Conservation (phyloP, 1,139 yeast species). For the Candida dubliniensis region DNA sequence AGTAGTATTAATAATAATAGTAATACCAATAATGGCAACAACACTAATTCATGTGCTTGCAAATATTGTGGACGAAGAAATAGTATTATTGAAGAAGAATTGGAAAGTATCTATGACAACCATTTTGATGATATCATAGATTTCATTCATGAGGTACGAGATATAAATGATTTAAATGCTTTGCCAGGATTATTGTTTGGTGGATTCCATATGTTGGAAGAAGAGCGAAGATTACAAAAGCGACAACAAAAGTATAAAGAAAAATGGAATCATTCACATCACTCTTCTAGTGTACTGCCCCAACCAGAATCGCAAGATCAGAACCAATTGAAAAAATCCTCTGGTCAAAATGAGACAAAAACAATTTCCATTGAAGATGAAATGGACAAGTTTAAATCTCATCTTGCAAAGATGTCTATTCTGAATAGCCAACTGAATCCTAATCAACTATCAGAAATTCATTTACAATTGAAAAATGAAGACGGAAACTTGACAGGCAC, state of each 20-base stretch:
- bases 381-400: constrained; percentile 9
- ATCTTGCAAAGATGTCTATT: constrained; percentile 9
- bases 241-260: constrained; percentile 25
- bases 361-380: constrained; percentile 9
- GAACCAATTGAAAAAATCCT: background rate
- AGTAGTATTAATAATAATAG: constrained; percentile 3
- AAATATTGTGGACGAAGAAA: constrained; percentile 78
- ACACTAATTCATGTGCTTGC: constrained; percentile 57
- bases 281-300: background rate
- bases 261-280: constrained; percentile 12
- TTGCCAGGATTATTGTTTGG: constrained; percentile 42
- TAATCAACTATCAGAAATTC: constrained; percentile 2
- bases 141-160: constrained; percentile 41
- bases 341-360: background rate
- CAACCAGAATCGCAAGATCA: constrained; percentile 1
- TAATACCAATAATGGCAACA: constrained; percentile 10
- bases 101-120: constrained; percentile 55
- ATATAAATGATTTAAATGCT: constrained; percentile 42
- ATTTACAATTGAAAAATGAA: constrained; percentile 2
- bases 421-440: background rate
- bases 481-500: constrained; percentile 1
- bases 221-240: constrained; percentile 35
- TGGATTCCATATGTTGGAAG: constrained; percentile 42
- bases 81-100: constrained; percentile 72
- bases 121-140: constrained; percentile 55